Conservation (phyloP, 768 basidiomycete species). For the Leccinum aurantiacum region DNA sequence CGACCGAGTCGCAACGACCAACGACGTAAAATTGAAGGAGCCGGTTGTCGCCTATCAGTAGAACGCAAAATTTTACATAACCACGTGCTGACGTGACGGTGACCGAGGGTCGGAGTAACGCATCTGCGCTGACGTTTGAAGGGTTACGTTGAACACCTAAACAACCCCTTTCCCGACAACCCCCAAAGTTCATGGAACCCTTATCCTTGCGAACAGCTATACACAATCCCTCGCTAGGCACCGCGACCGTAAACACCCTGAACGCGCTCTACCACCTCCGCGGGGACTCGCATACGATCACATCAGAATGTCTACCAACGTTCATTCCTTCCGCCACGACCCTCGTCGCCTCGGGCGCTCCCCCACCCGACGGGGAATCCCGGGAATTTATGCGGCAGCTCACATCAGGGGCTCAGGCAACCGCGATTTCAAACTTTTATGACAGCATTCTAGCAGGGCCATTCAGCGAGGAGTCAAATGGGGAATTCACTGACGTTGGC, state of each 20-base stretch:
- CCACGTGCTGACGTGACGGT: constrained; percentile 9
- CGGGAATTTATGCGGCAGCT: constrained; percentile 29
- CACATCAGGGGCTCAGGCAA: constrained; percentile 37
- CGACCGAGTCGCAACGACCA: not conserved
- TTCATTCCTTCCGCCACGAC: constrained; percentile 18
- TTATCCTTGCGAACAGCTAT: constrained; percentile 9
- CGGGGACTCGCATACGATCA: not conserved
- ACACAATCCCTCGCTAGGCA: not conserved
- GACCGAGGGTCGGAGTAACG: constrained; percentile 7
- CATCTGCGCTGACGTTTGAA: not conserved
- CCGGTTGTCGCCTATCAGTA: not conserved
- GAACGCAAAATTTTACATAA: not conserved
- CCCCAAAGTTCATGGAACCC: not conserved
- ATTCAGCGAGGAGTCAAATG: constrained; percentile 47
- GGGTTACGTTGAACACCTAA: not conserved
- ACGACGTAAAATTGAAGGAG: constrained; percentile 1
- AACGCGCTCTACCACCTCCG: constrained; percentile 4
- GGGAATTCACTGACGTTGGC: constrained; percentile 54
- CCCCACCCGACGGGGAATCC: constrained; percentile 7
- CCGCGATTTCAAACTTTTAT: constrained; percentile 40
- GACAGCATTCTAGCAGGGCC: constrained; percentile 56
- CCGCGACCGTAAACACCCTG: constrained; percentile 12
- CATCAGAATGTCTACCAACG: constrained; percentile 6
- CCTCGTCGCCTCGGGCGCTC: constrained; percentile 7
- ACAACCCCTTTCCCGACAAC: not conserved